Evolutionary conservation across 2,329 filamentous ascomycete genomes (phyloP), one percentile per base, ranked within the genome.

Genomic region (Colletotrichum tofieldiae): DNA sequence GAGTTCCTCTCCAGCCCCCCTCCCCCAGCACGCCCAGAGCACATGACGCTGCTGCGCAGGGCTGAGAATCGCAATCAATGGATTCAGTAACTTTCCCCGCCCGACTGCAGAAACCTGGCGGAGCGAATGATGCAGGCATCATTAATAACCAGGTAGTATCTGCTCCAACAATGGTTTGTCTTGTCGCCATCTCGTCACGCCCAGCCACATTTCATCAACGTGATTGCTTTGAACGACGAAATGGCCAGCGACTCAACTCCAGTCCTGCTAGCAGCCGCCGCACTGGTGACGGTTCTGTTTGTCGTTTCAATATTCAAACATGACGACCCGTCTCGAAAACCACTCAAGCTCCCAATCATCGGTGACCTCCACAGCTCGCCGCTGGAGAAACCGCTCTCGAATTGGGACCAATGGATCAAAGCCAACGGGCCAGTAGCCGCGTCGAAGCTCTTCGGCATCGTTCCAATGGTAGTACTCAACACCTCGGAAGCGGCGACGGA

Each of bases 301-400:
- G 23, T 60, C 4, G n/a, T 37, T 0, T 32, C 62, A 3, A 43
- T 9, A 32, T 37, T 45, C 45, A 47, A 54, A 11, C 39, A 51
- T 20, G 55, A 14, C n/a, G 26, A 16, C 20, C 2, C 55, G 3
- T 16, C 45, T 6, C 43, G 52, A 20, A 70, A 60, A 26, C 54
- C 54, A 5, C 68, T 73, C 54, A 75, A 74, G 60, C 67, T 76
- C 18, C 73, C 74, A 4, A 61, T 75, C 59, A 76, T 75, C 32
- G 75, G 73, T 29, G 74, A 76, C 61, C 68, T 76, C 23, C 75
- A 76, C 66, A 60, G 35, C 29, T 77, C 76, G 9, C 76, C 76
- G 32, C 58, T 74, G 16, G 74, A 73, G 1, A 65, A 71, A 29
- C 75, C 72, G 14, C 68, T 77, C 20, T 18, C 59, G 12, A 72